Conservation (phyloP, 2,329 filamentous ascomycete genomes). For the Aspergillus vadensis region DNA sequence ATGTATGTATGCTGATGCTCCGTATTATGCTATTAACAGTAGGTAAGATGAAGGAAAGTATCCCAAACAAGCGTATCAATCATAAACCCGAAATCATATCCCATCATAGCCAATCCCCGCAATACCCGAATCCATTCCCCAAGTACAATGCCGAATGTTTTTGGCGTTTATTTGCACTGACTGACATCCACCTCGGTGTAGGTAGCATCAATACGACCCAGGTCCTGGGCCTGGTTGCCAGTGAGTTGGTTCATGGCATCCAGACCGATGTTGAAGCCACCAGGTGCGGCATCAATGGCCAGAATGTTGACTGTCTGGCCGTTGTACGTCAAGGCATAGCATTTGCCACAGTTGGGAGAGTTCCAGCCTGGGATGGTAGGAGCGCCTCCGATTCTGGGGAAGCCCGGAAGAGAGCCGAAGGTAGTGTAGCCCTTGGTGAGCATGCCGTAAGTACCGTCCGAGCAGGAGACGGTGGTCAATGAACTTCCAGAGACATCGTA, state of each 20-base stretch:
- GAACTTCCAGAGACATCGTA: constrained; percentile 65
- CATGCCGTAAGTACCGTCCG: constrained; percentile 40
- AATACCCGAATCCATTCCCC: background rate
- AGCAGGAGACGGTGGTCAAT: constrained; percentile 55
- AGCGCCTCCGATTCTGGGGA: constrained; percentile 54
- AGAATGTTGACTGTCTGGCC: constrained; percentile 50
- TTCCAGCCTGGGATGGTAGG: constrained; percentile 52
- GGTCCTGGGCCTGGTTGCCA: constrained; percentile 44
- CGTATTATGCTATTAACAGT: background rate
- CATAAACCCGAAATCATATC: background rate
- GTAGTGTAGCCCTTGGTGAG: constrained; percentile 37
- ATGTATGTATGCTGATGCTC: background rate
- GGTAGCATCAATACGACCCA: constrained; percentile 46
- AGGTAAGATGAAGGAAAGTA: background rate
- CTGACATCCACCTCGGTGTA: constrained; percentile 28
- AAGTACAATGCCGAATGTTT: too few relatives aligned
- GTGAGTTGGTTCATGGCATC: constrained; percentile 54
- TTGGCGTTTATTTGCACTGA: constrained; percentile 8
- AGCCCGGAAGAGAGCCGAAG: constrained; percentile 48
- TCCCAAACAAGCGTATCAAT: background rate
- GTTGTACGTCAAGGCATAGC: constrained; percentile 54
- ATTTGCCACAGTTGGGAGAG: constrained; percentile 53
- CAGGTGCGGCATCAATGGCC: constrained; percentile 49
- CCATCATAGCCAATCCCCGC: background rate
- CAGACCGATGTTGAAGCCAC: constrained; percentile 54